phyloP scores from a whole-genome alignment of 371 early-diverging fungal genomes.

The Capillidium heterosporum region DNA sequence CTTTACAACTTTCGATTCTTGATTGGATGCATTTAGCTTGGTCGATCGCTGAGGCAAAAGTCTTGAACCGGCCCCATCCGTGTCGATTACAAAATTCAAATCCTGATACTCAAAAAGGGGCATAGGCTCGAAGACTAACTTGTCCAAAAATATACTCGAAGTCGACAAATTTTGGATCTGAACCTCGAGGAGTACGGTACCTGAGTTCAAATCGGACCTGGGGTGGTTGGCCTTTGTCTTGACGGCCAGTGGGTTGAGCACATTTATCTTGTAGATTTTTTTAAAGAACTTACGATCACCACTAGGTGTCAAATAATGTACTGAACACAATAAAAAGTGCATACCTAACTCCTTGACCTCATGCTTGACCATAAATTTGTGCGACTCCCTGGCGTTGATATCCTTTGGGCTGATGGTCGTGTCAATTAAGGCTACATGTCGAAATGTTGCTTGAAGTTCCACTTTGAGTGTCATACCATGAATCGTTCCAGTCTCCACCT shows the following conservation, averaged over 20 bases:
- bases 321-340: slow-evolving; percentile 77
- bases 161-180: slow-evolving; percentile 79
- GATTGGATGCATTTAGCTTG: no score
- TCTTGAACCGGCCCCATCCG: neutral
- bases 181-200: slow-evolving; percentile 70
- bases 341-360: slow-evolving; percentile 90
- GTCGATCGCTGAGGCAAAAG: no score
- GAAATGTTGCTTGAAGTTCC: slow-evolving; percentile 70
- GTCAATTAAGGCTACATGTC: slow-evolving; percentile 55
- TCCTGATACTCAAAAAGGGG: slow-evolving; percentile 48
- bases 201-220: slow-evolving; percentile 34
- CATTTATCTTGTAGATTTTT: slow-evolving; percentile 89
- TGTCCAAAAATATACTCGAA: slow-evolving; percentile 66
- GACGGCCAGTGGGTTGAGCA: slow-evolving; percentile 84
- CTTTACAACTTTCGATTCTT: no score
- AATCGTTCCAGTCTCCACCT: slow-evolving; percentile 28
- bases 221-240: slow-evolving; percentile 81
- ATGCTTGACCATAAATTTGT: slow-evolving; percentile 58
- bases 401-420: slow-evolving; percentile 19
- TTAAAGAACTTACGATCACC: slow-evolving; percentile 54
- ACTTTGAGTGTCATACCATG: slow-evolving; percentile 58
- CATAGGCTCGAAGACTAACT: slow-evolving; percentile 67
- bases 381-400: slow-evolving; percentile 30
- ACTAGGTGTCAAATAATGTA: slow-evolving; percentile 51
- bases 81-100: slow-evolving; percentile 27